A percentile compares a stretch with the other conserved stretches of the same genome.
These are phyloP conservation scores for Breynia disticha DNA, from an alignment of 441 rosid species.

Conservation along the genomic window DNA sequence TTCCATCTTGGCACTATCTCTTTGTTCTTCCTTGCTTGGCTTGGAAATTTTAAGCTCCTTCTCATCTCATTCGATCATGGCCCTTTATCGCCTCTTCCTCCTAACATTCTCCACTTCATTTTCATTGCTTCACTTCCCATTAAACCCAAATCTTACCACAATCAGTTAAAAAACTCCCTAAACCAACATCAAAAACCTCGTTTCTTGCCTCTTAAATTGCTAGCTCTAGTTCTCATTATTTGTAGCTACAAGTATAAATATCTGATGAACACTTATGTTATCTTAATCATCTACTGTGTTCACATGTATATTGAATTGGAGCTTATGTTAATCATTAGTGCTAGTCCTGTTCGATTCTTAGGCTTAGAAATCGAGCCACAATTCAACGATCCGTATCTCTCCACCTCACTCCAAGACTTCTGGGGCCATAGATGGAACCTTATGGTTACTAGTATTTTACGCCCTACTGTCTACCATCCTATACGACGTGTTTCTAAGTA, in stretches of 20 bases:
- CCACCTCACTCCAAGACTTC: slow-evolving; percentile 63
- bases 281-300: slow-evolving; percentile 24
- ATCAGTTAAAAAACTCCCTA: neutral
- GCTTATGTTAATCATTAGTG: slow-evolving; percentile 17
- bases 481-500: slow-evolving; percentile 14
- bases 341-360: slow-evolving; percentile 25
- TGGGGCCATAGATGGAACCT: slow-evolving; percentile 73
- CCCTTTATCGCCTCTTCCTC: slow-evolving; percentile 36
- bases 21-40: slow-evolving; percentile 48
- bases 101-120: slow-evolving; percentile 40
- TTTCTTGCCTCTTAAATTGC: slow-evolving; percentile 20
- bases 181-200: slow-evolving; percentile 4
- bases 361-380: slow-evolving; percentile 49
- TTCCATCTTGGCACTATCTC: slow-evolving; percentile 27
- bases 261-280: slow-evolving; percentile 15
- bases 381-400: slow-evolving; percentile 45
- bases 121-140: slow-evolving; percentile 45
- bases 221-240: slow-evolving; percentile 18
- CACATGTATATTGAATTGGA: slow-evolving; percentile 30
- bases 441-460: slow-evolving; percentile 37
- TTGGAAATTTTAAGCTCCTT: slow-evolving; percentile 54
- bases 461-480: slow-evolving; percentile 39
- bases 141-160: slow-evolving; percentile 17
- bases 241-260: slow-evolving; percentile 22
- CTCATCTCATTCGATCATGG: slow-evolving; percentile 50